phyloP scores from a whole-genome alignment of 228 moss, liverwort and hornwort species.

The Sphagnum magellanicum region DNA sequence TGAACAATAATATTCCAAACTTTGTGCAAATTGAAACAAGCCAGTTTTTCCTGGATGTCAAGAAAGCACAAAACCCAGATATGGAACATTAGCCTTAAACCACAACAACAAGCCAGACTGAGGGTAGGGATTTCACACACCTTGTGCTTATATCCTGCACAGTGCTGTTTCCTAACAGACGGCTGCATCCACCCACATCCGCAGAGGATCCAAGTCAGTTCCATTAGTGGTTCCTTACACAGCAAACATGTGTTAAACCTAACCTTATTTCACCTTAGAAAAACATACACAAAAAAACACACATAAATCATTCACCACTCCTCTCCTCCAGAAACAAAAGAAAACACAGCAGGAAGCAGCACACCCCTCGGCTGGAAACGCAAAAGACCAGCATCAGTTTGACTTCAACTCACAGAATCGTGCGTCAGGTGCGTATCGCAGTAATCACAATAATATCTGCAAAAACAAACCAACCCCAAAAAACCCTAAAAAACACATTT shows the following conservation, averaged over 20 bases:
- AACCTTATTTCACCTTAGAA: background rate
- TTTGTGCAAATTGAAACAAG: background rate
- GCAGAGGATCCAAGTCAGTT: background rate
- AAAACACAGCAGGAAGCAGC: background rate
- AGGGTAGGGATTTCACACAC: constrained; percentile 13
- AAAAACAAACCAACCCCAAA: constrained; percentile 1
- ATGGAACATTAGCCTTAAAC: background rate
- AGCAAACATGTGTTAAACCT: background rate
- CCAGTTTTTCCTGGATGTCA: background rate
- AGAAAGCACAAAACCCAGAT: background rate
- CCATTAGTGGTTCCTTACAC: background rate
- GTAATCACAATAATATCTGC: constrained; percentile 98
- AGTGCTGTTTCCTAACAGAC: constrained; percentile 96
- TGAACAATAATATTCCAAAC: background rate
- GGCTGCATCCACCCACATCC: constrained; percentile 54
- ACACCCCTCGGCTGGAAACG: background rate
- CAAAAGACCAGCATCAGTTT: background rate
- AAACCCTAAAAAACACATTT: no score
- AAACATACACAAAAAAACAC: background rate
- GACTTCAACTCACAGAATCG: constrained; percentile 69
- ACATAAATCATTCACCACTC: background rate
- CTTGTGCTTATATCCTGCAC: constrained; percentile 98
- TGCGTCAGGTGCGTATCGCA: constrained; percentile 98
- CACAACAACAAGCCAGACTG: background rate
- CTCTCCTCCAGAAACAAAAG: background rate